A percentile compares a stretch with the other conserved stretches of the same genome.
phyloP scores from a whole-genome alignment of 257 asterid species.

The Misopates orontium region DNA sequence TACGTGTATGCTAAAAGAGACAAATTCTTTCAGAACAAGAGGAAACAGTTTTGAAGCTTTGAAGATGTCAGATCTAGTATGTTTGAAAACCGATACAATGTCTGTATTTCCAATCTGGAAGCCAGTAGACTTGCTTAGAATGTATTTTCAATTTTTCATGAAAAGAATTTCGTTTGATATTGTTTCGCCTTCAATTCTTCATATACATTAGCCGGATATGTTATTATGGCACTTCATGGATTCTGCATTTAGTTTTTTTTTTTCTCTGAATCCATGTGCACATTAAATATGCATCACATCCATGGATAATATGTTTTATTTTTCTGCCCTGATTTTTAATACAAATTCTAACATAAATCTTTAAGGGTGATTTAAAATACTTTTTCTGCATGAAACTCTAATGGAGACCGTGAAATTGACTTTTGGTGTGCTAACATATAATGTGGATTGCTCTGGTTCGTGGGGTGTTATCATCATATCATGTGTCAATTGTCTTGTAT shows the following conservation, averaged over 20 bases:
- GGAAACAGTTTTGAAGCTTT: constrained; percentile 82
- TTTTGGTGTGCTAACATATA: not conserved
- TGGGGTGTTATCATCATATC: not conserved
- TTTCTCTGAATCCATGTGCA: not conserved
- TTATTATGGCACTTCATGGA: constrained; percentile 7
- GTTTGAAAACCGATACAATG: constrained; percentile 30
- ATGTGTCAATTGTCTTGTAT: too few species aligned
- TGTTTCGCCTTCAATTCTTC: constrained; percentile 16
- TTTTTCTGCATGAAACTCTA: not conserved
- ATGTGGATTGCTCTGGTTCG: not conserved
- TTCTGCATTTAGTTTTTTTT: constrained; percentile 8
- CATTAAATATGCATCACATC: not conserved
- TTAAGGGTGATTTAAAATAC: too few species aligned
- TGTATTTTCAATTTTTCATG: constrained; percentile 33
- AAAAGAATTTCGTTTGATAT: constrained; percentile 27
- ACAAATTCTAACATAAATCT: not conserved
- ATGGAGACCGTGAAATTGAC: not conserved
- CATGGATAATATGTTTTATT: not conserved
- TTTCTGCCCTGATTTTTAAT: not conserved
- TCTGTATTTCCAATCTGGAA: constrained; percentile 38
- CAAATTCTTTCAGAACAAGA: constrained; percentile 73
- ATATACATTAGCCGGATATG: constrained; percentile 12
- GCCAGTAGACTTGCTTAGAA: constrained; percentile 37
- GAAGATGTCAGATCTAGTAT: constrained; percentile 27
- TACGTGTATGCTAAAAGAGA: constrained; percentile 64